Evolutionary conservation across 495 filamentous ascomycete genomes (phyloP), one percentile per base, ranked within the genome.

Genomic region (Aspergillus funiculosus): DNA sequence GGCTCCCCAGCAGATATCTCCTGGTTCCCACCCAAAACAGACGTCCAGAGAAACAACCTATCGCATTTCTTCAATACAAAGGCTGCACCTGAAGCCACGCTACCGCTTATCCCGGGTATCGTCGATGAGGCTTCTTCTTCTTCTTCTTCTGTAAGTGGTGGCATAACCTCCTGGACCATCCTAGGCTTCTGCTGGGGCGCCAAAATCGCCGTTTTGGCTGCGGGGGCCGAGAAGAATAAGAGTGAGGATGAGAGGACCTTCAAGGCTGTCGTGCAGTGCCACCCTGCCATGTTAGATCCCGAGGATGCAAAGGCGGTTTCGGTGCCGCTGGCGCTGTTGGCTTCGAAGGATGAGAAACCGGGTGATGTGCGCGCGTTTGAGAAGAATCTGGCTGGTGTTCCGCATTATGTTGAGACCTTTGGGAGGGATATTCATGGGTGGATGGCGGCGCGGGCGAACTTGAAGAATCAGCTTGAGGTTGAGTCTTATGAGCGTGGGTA

Each of bases 101-200:
- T 83, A 13, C 69, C 66, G 41, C 79, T 79, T 52, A 73, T 94
- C 45, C 81, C 81, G 0, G 72, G 64, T 5, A 69, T 84, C 46
- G 67, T 92, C 61, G 52, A 70, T 56, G 52, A 75, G 69, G 68
- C 66, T 75, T 68, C 65, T 63, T 59, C 66, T 51, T 71, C 75
- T 10, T 64, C 67, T 4, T 35, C 35, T 6, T 15, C 18, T 10
- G 38, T 57, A 15, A 50, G 47, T 28, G 65, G 53, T 8, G 28
- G 36, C 21, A 81, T 94, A 54, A 71, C 82, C 56, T 82, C 77
- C 22, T 95, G 87, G 88, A 89, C 73, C n/a, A 73, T 88, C 46
- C 61, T 96, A n/a, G 91, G 91, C 10, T 89, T 76, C 77, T 98
- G 91, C 77, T 98, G 90, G 91, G 91, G 91, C 45, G 89, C 85